phyloP scores from a whole-genome alignment of 2,329 filamentous ascomycete species.

The Pseudogymnoascus sp. region DNA sequence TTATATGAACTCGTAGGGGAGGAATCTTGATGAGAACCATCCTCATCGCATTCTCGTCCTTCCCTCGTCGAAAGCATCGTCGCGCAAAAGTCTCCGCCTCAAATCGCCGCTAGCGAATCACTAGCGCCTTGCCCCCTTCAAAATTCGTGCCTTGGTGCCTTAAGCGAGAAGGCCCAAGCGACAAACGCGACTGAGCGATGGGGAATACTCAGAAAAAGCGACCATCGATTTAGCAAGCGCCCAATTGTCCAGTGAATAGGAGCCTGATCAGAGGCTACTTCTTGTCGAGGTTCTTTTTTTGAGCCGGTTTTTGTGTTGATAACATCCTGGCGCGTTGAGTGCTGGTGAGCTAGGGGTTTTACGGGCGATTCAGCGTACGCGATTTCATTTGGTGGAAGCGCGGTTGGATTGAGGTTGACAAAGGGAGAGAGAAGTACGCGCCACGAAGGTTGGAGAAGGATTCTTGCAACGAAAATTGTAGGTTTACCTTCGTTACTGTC shows the following conservation, averaged over 20 bases:
- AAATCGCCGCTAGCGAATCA: not conserved
- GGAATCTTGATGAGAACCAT: not conserved
- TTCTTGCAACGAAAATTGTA: not conserved
- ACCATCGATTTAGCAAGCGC: not conserved
- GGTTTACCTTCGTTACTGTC: not conserved
- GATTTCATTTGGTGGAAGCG: not conserved
- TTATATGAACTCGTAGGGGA: not conserved
- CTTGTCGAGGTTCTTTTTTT: not conserved
- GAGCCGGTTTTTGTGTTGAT: not conserved
- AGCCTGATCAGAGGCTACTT: not conserved
- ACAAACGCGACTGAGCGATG: not conserved
- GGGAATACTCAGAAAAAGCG: not conserved
- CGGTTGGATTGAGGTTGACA: not conserved
- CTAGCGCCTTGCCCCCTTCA: not conserved
- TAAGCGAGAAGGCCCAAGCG: constrained; percentile 1
- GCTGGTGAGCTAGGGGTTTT: not conserved
- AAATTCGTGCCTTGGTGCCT: not conserved
- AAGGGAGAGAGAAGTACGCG: not conserved
- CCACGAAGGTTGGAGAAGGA: not conserved
- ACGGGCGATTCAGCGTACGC: not conserved
- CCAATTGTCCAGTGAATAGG: not conserved
- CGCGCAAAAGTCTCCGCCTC: constrained; percentile 1
- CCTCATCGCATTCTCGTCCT: not conserved
- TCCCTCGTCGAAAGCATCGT: not conserved
- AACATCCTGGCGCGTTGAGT: not conserved